A percentile compares a stretch with the other conserved stretches of the same genome.
Conservation (phyloP, 2,329 filamentous ascomycete species). For the Fusarium falciforme region DNA sequence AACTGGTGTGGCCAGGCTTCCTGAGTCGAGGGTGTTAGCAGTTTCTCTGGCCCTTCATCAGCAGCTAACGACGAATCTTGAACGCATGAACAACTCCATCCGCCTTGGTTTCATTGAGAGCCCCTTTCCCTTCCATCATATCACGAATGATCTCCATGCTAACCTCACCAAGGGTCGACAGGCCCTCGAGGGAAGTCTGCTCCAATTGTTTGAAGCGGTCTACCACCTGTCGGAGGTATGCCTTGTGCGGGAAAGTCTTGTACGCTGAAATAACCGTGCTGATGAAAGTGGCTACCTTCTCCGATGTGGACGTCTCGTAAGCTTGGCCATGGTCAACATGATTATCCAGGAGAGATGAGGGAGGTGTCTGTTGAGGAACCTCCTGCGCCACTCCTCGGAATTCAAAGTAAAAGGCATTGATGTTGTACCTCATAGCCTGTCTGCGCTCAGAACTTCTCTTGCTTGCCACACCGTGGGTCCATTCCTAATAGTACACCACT, state of each 20-base stretch:
- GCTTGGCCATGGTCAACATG: background rate
- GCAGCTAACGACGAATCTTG: background rate
- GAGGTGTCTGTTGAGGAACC: background rate
- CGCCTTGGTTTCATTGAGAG: background rate
- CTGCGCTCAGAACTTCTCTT: fast-evolving
- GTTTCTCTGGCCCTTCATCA: background rate
- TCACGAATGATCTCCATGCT: background rate
- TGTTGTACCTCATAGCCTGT: background rate
- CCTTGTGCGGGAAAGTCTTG: background rate
- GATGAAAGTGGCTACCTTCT: background rate
- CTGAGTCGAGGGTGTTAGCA: background rate
- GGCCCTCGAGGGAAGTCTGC: background rate
- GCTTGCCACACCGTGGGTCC: background rate
- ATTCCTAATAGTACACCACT: background rate
- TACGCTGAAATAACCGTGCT: background rate
- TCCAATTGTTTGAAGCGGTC: background rate
- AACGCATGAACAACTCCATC: background rate
- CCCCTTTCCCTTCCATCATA: background rate
- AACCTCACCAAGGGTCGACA: background rate
- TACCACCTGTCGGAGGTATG: background rate
- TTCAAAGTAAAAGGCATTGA: background rate
- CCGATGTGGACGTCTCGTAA: background rate
- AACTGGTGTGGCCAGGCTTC: background rate
- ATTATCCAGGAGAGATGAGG: background rate
- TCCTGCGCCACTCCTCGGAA: background rate